phyloP scores from a whole-genome alignment of 2,329 filamentous ascomycete genomes.

The Cladosporium cucumerinum region DNA sequence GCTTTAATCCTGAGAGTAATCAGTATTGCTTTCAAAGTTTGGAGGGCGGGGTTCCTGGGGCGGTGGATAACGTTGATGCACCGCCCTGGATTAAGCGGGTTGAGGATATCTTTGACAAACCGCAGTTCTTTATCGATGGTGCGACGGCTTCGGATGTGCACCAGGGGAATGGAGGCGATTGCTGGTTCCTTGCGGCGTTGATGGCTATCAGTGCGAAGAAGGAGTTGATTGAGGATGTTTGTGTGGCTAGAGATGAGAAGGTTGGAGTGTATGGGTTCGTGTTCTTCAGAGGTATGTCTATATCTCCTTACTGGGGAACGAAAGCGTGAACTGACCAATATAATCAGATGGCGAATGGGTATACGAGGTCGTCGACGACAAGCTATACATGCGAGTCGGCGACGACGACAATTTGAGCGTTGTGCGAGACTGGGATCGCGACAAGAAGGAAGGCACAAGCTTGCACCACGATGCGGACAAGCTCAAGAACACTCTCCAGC shows the following conservation, averaged over 20 bases:
- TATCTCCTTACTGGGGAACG: background rate
- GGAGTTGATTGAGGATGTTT: constrained; percentile 71
- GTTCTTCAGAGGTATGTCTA: constrained; percentile 56
- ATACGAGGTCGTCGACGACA: constrained; percentile 87
- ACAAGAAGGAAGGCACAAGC: constrained; percentile 26
- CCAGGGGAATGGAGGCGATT: constrained; percentile 76
- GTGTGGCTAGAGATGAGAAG: constrained; percentile 67
- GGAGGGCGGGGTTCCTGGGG: constrained; percentile 21
- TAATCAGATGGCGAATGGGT: constrained; percentile 76
- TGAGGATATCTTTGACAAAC: constrained; percentile 36
- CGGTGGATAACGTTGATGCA: constrained; percentile 25
- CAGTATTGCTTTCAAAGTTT: constrained; percentile 31
- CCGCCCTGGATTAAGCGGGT: constrained; percentile 34
- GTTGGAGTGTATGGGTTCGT: constrained; percentile 84
- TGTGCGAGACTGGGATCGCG: constrained; percentile 27
- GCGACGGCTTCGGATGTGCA: constrained; percentile 73
- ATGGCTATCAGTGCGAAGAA: constrained; percentile 74
- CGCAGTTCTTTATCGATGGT: constrained; percentile 67
- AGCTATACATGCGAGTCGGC: constrained; percentile 77
- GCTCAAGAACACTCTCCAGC: constrained; percentile 56
- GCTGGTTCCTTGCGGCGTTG: constrained; percentile 80
- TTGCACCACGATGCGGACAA: constrained; percentile 41
- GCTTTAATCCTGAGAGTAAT: constrained; percentile 81
- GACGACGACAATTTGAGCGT: constrained; percentile 69
- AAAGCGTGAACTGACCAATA: background rate